Conservation (phyloP, 2,329 filamentous ascomycete genomes). For the Fusarium sacchari region DNA sequence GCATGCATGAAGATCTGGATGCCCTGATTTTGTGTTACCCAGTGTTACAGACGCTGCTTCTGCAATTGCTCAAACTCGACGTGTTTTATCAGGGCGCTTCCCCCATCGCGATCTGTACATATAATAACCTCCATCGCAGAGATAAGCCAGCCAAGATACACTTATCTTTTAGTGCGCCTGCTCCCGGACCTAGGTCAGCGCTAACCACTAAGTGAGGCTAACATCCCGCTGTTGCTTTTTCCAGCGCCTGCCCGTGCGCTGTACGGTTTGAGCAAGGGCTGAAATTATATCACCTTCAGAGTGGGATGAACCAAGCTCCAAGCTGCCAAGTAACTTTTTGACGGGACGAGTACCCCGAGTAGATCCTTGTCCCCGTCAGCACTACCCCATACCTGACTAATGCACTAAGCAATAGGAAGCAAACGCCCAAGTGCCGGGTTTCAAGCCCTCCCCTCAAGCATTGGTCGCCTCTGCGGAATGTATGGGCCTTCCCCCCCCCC, state of each 20-base stretch:
- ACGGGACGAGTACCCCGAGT: neutral
- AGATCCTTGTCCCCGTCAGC: neutral
- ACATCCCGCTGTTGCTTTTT: neutral
- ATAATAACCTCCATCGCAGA: neutral
- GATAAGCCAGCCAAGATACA: neutral
- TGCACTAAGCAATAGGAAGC: neutral
- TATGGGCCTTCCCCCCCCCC: neutral
- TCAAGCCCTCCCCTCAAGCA: neutral
- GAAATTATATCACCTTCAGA: neutral
- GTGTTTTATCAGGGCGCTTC: neutral
- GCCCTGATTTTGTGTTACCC: neutral
- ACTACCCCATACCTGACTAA: neutral
- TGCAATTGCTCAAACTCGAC: neutral
- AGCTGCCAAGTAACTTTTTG: neutral
- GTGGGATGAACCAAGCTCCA: neutral
- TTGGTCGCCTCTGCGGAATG: neutral
- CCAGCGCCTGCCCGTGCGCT: neutral
- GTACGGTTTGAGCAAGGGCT: neutral
- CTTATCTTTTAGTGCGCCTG: neutral
- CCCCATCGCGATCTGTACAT: neutral
- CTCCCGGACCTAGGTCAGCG: neutral
- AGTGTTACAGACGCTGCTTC: neutral
- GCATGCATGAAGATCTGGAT: neutral
- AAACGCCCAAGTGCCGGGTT: neutral
- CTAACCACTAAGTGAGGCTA: neutral